Base-by-base conservation (phyloP, 1,284 basidiomycete species). In the Leccinum proliferum region DNA sequence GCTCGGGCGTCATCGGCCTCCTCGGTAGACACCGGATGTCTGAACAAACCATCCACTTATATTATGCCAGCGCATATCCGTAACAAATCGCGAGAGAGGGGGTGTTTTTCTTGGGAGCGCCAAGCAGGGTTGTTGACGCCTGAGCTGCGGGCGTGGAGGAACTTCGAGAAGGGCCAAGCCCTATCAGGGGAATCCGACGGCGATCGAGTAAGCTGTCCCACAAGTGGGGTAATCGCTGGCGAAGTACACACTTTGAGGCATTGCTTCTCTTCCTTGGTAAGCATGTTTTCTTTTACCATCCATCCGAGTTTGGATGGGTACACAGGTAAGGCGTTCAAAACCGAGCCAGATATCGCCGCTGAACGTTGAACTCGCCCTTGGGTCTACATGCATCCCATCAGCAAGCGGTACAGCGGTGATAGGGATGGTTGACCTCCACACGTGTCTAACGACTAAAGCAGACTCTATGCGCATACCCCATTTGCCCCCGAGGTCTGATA, bases 391-490 rank as follows among this genome's bases (percentile, higher is more conserved):
- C 48, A 29, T 62, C 63, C 18, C 56, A 67, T 64, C 65, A 68
- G 41, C 41, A 58, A 7, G 41, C 6, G 18, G 53, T 58, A 35
- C 34, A 35, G 58, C 61, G 58, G 52, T 52, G 32, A 67, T 60
- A n/a, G 59, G 60, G 53, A 55, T 52, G 34, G 39, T 5, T 60
- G 65, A 76, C 89, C 79, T 81, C 82, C 57, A 91, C 83, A n/a
- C n/a, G 59, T 82, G 82, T 65, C 84, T 83, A 48, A 94, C 90
- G 41, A 83, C 78, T 56, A 93, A 79, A 10, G 91, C 89, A 63
- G 89, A 93, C 77, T 98, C 96, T 60, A 96, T 92, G 6, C 96
- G 84, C 72, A 98, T 88, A 14, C 96, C 96, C 83, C 88, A 98
- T 68, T 87, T 82, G 15, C 89, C 90, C 64, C 90, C 88, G 55